Base-by-base conservation (phyloP, 192 early-diverging fungal species). In the Backusella macrospora region DNA sequence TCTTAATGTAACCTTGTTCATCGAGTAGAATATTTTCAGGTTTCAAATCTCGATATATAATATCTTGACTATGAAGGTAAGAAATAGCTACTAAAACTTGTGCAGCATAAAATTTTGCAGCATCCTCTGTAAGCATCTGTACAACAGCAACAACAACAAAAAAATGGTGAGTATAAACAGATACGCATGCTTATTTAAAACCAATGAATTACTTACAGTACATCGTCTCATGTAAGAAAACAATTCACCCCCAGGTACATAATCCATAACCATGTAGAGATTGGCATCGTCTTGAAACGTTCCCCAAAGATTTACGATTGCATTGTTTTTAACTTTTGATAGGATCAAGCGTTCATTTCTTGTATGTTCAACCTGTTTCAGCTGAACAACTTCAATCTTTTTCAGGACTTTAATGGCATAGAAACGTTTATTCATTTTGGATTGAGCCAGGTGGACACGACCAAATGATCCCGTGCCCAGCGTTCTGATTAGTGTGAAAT, bases 361-460 rank as follows among this genome's bases (percentile, higher is more conserved):
- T 45, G 94, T 96, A 76, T 98, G 95, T 83, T 98, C 96, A 15
- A 98, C 94, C 72, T 98, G 96, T 81, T 93, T 94, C 76, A 94
- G 85, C 44, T 90, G 89, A 67, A 98, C 94, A 7, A 98, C 89
- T 62, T 98, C 94, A 66, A 86, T 79, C 78, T 98, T 98, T 67
- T 89, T 90, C 59, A 98, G 83, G 13, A 96, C 96, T 75, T 98
- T 96, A 90, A 96, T 96, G 7, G 96, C 94, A 75, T 95, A 96
- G 83, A 90, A 95, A 69, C 89, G 84, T 42, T 89, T 88, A 29
- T 89, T 94, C 16, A 81, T 71, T 68, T 87, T 86, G 42, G 92
- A 88, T 71, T 89, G 87, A 23, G 93, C 94, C 66, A 98, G 80
- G 79, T 96, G 96, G 42, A 98, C 96, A 16, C 96, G 90, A 47